phyloP scores from a whole-genome alignment of 768 basidiomycete species.

The Ephemerocybe angulata region DNA sequence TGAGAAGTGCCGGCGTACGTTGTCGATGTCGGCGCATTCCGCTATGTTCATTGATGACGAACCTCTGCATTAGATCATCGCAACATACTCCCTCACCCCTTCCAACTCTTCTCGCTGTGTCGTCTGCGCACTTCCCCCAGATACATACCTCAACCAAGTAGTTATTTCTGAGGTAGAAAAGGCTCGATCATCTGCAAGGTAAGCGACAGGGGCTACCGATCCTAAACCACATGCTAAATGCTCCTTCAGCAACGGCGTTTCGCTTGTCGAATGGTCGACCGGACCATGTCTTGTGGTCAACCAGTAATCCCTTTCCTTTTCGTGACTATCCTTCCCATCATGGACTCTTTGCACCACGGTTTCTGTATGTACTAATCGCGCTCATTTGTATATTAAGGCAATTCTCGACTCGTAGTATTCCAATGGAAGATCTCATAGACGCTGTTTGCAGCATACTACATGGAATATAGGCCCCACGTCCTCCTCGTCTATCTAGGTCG shows the following conservation, averaged over 20 bases:
- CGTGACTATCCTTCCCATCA: not conserved
- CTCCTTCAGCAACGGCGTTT: slow-evolving; percentile 40
- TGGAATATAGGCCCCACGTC: too few species aligned
- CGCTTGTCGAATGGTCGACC: slow-evolving; percentile 48
- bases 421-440: too few species aligned
- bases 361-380: not conserved
- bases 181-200: slow-evolving; percentile 24
- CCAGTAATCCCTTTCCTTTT: slow-evolving; percentile 24
- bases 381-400: slow-evolving; percentile 4
- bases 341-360: not conserved
- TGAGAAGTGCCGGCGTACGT: slow-evolving; percentile 60
- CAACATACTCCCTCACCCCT: slow-evolving; percentile 61
- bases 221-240: not conserved
- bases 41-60: slow-evolving; percentile 5
- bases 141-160: slow-evolving; percentile 37
- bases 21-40: slow-evolving; percentile 4
- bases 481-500: too few species aligned
- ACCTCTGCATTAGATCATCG: slow-evolving; percentile 43
- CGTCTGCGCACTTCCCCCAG: slow-evolving; percentile 46
- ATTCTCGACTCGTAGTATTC: too few species aligned
- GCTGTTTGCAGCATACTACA: too few species aligned
- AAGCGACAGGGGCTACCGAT: not conserved
- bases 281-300: slow-evolving; percentile 57
- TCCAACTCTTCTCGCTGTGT: slow-evolving; percentile 58
- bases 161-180: slow-evolving; percentile 44